phyloP scores from a whole-genome alignment of 1,284 basidiomycete genomes.

The Erythrobasidium hasegawianum region DNA sequence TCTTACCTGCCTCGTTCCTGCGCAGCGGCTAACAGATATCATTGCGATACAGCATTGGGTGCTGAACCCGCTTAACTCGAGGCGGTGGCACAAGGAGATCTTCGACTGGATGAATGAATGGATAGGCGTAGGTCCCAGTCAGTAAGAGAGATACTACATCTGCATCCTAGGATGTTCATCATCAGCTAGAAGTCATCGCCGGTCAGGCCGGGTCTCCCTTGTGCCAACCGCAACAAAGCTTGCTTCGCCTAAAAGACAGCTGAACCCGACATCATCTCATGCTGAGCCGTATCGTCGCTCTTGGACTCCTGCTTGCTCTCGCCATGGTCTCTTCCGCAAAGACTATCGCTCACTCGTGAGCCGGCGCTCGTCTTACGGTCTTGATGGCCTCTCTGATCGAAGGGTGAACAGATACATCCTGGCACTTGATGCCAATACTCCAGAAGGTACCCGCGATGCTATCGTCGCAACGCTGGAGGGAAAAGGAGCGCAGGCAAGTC shows the following conservation, averaged over 20 bases:
- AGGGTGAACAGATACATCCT: conserved; percentile 20
- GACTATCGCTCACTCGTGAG: neutral
- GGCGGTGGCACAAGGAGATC: conserved; percentile 84
- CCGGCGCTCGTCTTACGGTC: neutral
- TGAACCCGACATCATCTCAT: too few species aligned
- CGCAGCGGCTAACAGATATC: conserved; percentile 47
- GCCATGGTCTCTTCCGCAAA: neutral
- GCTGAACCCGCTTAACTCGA: conserved; percentile 50
- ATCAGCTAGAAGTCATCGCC: too few species aligned
- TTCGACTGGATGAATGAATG: conserved; percentile 70
- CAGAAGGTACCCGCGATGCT: conserved; percentile 8
- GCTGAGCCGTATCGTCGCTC: neutral
- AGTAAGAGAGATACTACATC: neutral
- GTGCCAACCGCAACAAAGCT: too few species aligned
- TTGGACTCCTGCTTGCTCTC: neutral
- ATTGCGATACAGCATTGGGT: conserved; percentile 51
- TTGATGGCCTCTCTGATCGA: neutral
- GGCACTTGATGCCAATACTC: conserved; percentile 18
- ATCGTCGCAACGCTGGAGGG: conserved; percentile 20
- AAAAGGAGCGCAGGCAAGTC: conserved; percentile 21
- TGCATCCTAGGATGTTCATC: too few species aligned
- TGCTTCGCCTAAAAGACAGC: too few species aligned
- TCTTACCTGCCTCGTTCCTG: conserved; percentile 70
- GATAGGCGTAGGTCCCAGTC: conserved; percentile 24
- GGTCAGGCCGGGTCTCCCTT: too few species aligned